Percentiles rank a stretch among this genome's conserved stretches.
These are phyloP conservation scores for Acanthochlamys bracteata DNA, from an alignment of 106 monocot genomes.

Conservation along the genomic window DNA sequence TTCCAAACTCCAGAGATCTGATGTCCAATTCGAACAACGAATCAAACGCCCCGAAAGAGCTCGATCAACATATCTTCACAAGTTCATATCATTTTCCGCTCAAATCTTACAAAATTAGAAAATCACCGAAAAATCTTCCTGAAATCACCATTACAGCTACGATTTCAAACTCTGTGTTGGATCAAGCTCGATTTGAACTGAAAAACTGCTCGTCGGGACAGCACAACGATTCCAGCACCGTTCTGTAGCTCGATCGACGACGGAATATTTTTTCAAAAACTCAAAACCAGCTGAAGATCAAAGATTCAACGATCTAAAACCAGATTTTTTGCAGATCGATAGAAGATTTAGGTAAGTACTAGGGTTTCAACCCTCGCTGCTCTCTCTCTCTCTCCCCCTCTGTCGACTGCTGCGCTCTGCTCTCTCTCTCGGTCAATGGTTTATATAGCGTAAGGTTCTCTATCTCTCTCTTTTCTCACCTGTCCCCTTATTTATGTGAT, in stretches of 20 bases:
- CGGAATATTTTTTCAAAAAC: neutral
- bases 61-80: neutral
- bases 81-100: too few species aligned
- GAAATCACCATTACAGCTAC: neutral
- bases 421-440: slow-evolving; percentile 4
- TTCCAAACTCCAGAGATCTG: neutral
- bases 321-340: too few species aligned
- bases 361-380: neutral
- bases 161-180: neutral
- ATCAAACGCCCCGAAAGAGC: neutral
- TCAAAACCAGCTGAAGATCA: neutral
- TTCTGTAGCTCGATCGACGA: neutral
- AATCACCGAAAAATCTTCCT: neutral
- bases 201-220: neutral
- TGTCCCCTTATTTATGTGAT: neutral
- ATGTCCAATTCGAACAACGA: neutral
- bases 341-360: neutral
- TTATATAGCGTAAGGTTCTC: neutral
- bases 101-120: too few species aligned
- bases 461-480: slow-evolving; percentile 3
- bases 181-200: neutral
- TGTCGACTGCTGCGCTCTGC: neutral
- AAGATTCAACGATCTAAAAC: neutral
- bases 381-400: neutral
- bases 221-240: neutral